Evolutionary conservation across 345 rosid genomes (phyloP).

Genomic region (Lepidium didymum): DNA sequence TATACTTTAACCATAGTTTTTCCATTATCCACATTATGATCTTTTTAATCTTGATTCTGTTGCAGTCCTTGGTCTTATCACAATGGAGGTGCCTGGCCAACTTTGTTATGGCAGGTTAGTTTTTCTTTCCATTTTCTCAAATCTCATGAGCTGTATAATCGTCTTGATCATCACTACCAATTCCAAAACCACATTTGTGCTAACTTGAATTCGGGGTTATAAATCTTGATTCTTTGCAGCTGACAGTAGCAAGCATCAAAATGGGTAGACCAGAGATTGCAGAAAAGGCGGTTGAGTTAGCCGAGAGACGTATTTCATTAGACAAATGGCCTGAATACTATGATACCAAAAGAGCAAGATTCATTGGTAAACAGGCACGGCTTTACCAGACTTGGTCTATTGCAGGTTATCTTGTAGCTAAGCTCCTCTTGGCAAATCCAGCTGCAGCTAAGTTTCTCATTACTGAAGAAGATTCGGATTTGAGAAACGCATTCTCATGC

Average conservation of each 20-base stretch:
- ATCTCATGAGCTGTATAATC: not conserved
- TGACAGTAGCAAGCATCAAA: constrained; percentile 81
- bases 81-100: constrained; percentile 96
- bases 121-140: not conserved
- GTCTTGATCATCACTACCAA: not conserved
- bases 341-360: constrained; percentile 65
- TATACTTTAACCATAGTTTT: not conserved
- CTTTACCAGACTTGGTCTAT: constrained; percentile 89
- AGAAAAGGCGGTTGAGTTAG: constrained; percentile 59
- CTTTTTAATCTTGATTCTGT: constrained; percentile 13
- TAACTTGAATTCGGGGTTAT: not conserved
- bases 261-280: constrained; percentile 87
- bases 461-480: constrained; percentile 70
- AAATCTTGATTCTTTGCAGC: constrained; percentile 32
- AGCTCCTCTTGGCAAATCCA: constrained; percentile 69
- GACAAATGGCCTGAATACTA: constrained; percentile 96
- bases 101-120: constrained; percentile 95
- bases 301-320: constrained; percentile 55
- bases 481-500: constrained; percentile 54
- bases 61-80: constrained; percentile 96
- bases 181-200: not conserved
- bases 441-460: constrained; percentile 47
- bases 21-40: not conserved
- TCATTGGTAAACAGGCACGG: constrained; percentile 84
- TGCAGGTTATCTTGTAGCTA: constrained; percentile 84